Percentiles rank a stretch among this genome's conserved stretches.
phyloP scores from a whole-genome alignment of 345 rosid species.

The Psidium guajava region DNA sequence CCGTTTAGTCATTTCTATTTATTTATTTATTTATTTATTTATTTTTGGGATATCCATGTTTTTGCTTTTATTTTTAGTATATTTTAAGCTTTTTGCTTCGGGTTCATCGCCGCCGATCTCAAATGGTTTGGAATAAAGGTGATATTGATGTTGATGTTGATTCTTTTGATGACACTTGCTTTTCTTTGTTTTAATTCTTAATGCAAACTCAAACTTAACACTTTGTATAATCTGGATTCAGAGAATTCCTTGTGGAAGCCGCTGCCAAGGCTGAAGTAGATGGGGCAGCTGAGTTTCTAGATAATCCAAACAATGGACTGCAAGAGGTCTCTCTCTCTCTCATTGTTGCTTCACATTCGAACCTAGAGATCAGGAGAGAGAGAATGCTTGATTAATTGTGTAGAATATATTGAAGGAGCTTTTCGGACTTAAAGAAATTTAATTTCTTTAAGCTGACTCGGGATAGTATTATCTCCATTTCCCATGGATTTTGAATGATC shows the following conservation, averaged over 20 bases:
- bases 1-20: no score
- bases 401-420: background rate
- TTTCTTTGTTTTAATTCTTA: background rate
- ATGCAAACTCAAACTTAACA: background rate
- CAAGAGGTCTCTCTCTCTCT: conserved; percentile 25
- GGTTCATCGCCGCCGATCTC: no score
- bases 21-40: no score
- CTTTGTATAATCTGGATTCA: conserved; percentile 8
- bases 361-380: background rate
- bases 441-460: background rate
- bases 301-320: conserved; percentile 58
- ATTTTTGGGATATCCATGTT: no score
- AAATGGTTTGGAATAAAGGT: no score
- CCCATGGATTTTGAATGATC: background rate
- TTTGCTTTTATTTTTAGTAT: no score
- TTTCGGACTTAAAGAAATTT: background rate
- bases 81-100: no score
- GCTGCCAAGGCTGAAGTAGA: conserved; percentile 65
- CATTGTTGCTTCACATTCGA: background rate
- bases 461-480: background rate
- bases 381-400: background rate
- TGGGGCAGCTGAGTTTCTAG: conserved; percentile 76
- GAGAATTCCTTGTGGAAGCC: conserved; percentile 74
- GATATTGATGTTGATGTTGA: no score
- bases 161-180: background rate